phyloP scores from a whole-genome alignment of 176 grass and related monocot species.

The Oryza meridionalis region DNA sequence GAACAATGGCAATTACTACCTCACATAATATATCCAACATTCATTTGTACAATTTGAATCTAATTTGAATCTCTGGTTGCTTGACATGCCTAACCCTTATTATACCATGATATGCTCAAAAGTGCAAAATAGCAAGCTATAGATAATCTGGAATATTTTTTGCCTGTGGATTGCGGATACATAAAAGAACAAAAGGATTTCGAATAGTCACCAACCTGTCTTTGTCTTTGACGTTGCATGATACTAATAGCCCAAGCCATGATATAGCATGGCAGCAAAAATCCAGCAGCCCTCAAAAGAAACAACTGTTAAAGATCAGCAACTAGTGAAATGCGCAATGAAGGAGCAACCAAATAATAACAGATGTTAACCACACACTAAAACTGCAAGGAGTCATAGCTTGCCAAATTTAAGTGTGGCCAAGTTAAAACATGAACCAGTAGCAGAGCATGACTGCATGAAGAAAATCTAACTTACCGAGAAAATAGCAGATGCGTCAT shows the following conservation, averaged over 20 bases:
- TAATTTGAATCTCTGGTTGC: slow-evolving; percentile 7
- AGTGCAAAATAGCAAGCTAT: background rate
- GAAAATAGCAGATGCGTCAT: slow-evolving; percentile 78
- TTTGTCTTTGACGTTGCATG: slow-evolving; percentile 85
- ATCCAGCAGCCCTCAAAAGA: slow-evolving; percentile 93
- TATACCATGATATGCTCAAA: slow-evolving; percentile 6
- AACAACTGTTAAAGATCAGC: slow-evolving; percentile 61
- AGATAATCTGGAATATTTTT: slow-evolving; percentile 2
- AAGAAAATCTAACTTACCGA: slow-evolving; percentile 55
- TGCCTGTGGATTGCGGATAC: background rate
- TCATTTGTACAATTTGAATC: slow-evolving; percentile 9
- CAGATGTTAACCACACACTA: background rate
- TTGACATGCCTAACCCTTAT: background rate
- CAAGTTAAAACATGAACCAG: background rate
- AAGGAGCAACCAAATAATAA: background rate
- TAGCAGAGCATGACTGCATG: background rate
- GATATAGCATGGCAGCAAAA: slow-evolving; percentile 92
- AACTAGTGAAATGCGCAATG: slow-evolving; percentile 12
- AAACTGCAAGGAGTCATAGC: background rate
- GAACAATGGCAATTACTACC: background rate
- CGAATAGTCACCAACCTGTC: slow-evolving; percentile 59
- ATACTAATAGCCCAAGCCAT: slow-evolving; percentile 97
- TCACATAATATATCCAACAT: background rate
- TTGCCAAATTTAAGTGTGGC: background rate
- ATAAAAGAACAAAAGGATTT: slow-evolving; percentile 26